Evolutionary conservation across 768 basidiomycete genomes (phyloP).

Genomic region (Amanita thiersii): DNA sequence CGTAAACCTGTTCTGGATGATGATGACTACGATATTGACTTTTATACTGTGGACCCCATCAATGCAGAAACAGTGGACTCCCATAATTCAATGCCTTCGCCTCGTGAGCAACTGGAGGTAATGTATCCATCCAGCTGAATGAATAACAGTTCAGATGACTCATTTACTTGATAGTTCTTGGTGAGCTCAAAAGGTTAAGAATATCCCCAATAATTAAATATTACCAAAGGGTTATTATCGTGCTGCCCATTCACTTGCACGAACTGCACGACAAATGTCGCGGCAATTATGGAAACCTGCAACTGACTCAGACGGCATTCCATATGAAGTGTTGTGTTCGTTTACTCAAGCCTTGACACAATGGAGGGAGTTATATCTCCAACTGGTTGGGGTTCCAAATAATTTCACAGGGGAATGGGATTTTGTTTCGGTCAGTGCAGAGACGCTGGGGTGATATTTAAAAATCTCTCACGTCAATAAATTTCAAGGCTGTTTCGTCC

Average conservation of each 20-base stretch:
- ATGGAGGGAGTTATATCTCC: conserved; percentile 75
- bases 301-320: conserved; percentile 71
- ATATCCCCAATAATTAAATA: conserved; percentile 11
- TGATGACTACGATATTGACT: conserved; percentile 85
- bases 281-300: conserved; percentile 73
- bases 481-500: conserved; percentile 36
- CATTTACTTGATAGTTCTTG: conserved; percentile 57
- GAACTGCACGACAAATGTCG: conserved; percentile 76
- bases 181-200: conserved; percentile 30
- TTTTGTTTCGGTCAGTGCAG: conserved; percentile 54
- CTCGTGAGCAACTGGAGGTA: conserved; percentile 77
- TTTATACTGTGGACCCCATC: conserved; percentile 68
- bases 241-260: conserved; percentile 77
- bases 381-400: conserved; percentile 76
- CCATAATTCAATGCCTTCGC: conserved; percentile 44
- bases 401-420: conserved; percentile 86
- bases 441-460: conserved; percentile 6
- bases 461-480: conserved; percentile 1
- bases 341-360: conserved; percentile 50
- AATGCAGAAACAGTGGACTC: conserved; percentile 37
- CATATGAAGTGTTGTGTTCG: conserved; percentile 50
- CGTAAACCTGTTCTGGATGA: conserved; percentile 82
- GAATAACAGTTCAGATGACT: conserved; percentile 11
- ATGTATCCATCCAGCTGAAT: conserved; percentile 12
- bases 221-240: conserved; percentile 66